These are phyloP conservation scores for Leptographium procerum DNA, from an alignment of 2,329 filamentous ascomycete genomes.

Conservation along the genomic window DNA sequence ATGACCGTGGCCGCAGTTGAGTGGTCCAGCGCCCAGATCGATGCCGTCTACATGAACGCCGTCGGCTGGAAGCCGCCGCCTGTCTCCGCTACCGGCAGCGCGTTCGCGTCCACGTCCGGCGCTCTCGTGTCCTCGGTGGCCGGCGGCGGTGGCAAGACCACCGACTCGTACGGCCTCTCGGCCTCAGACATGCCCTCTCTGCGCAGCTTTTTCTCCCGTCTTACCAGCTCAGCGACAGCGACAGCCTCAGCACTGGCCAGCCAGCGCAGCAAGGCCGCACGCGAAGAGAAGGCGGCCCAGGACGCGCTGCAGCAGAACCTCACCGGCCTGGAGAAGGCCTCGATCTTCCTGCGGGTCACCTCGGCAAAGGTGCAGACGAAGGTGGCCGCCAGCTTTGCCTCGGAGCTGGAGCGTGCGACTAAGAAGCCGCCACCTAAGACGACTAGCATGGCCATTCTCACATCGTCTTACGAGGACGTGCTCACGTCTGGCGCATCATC, in stretches of 20 bases:
- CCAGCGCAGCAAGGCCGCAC: conserved; percentile 43
- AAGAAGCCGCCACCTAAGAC: conserved; percentile 91
- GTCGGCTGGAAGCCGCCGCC: conserved; percentile 67
- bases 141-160: conserved; percentile 21
- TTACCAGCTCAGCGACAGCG: conserved; percentile 38
- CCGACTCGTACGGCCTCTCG: conserved; percentile 37
- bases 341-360: conserved; percentile 80
- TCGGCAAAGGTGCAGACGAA: conserved; percentile 72
- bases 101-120: neutral
- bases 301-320: conserved; percentile 59
- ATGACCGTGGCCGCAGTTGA: conserved; percentile 80
- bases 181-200: conserved; percentile 50
- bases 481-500: conserved; percentile 45
- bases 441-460: conserved; percentile 77
- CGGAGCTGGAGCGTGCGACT: conserved; percentile 86
- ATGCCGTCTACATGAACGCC: conserved; percentile 78
- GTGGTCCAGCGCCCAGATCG: conserved; percentile 80
- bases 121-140: neutral
- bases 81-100: conserved; percentile 16
- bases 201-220: conserved; percentile 66
- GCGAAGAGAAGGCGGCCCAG: conserved; percentile 52
- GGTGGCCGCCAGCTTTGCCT: conserved; percentile 59
- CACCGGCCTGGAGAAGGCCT: conserved; percentile 57
- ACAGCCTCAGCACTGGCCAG: conserved; percentile 33
- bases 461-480: conserved; percentile 78